A percentile compares a stretch with the other conserved stretches of the same genome.
These are phyloP conservation scores for Phlyctochytrium planicorne DNA, from an alignment of 192 early-diverging fungal species.

Conservation along the genomic window DNA sequence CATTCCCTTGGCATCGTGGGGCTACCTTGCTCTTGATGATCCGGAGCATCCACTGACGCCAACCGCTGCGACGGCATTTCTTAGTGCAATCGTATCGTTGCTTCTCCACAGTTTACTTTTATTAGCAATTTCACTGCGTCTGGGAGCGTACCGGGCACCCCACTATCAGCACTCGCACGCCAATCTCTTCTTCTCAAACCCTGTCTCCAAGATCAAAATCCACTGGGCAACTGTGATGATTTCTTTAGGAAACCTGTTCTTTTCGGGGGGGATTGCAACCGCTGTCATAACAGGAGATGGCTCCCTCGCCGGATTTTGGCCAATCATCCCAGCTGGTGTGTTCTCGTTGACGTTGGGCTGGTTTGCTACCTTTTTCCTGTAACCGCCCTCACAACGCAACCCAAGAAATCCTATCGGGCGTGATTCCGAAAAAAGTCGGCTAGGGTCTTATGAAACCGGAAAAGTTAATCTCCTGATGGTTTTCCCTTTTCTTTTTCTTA, in stretches of 20 bases:
- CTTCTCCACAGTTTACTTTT: neutral
- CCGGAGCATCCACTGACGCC: neutral
- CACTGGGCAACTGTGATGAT: neutral
- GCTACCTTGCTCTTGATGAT: neutral
- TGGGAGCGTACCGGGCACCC: neutral
- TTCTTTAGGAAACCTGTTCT: neutral
- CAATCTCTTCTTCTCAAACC: slow-evolving; percentile 5
- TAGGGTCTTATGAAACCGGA: too few relatives aligned
- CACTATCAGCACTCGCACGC: neutral
- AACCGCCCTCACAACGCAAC: too few relatives aligned
- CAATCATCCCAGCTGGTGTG: neutral
- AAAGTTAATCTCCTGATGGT: too few relatives aligned
- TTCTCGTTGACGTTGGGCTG: neutral
- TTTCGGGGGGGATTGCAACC: neutral
- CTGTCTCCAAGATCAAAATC: neutral
- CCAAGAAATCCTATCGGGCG: neutral
- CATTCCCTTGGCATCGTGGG: neutral
- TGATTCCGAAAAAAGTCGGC: neutral
- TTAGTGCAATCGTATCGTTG: neutral
- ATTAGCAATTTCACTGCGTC: neutral
- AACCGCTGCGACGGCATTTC: neutral
- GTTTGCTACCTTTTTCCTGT: neutral
- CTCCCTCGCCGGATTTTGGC: neutral
- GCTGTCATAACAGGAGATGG: neutral
- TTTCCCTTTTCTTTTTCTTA: neutral